Percentiles rank a stretch among this genome's conserved stretches.
Evolutionary conservation across 495 filamentous ascomycete species (phyloP).

Genomic region (Penicillium cosmopolitanum): DNA sequence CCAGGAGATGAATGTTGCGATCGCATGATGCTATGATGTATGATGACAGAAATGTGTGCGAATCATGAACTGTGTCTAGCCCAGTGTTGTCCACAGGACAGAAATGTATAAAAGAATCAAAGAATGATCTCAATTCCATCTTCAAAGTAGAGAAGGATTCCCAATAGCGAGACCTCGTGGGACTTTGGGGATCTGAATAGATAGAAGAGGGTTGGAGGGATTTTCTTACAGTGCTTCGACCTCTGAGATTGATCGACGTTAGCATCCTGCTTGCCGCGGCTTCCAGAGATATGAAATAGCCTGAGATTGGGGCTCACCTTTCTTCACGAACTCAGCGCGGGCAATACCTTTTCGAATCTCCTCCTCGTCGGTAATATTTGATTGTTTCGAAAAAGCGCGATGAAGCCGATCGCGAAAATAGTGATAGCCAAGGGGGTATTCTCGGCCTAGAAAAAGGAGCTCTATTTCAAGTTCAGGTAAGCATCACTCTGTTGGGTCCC

Average conservation of each 20-base stretch:
- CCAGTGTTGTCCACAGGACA: slow-evolving; percentile 8
- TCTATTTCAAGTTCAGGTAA: slow-evolving; percentile 52
- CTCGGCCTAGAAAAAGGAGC: slow-evolving; percentile 78
- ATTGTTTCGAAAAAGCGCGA: slow-evolving; percentile 78
- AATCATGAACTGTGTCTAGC: slow-evolving; percentile 18
- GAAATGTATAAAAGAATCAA: slow-evolving; percentile 20
- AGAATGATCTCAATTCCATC: slow-evolving; percentile 3
- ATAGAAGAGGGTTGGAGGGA: not conserved
- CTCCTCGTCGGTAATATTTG: slow-evolving; percentile 67
- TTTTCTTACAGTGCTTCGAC: slow-evolving; percentile 83
- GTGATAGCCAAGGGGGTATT: slow-evolving; percentile 84
- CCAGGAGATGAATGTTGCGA: slow-evolving; percentile 16
- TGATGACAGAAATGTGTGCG: slow-evolving; percentile 31
- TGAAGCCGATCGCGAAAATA: slow-evolving; percentile 85
- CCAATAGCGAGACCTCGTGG: not conserved
- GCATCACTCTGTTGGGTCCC: no score
- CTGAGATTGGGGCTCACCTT: slow-evolving; percentile 57
- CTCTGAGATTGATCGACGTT: slow-evolving; percentile 51
- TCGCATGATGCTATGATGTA: slow-evolving; percentile 39
- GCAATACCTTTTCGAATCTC: slow-evolving; percentile 76
- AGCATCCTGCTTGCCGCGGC: not conserved
- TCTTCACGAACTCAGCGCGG: slow-evolving; percentile 85
- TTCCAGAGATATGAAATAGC: not conserved
- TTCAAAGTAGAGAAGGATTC: not conserved
- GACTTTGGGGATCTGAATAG: not conserved